Evolutionary conservation across 2,329 filamentous ascomycete species (phyloP), one percentile per base, ranked within the genome.

Genomic region (Sporothrix protearum): DNA sequence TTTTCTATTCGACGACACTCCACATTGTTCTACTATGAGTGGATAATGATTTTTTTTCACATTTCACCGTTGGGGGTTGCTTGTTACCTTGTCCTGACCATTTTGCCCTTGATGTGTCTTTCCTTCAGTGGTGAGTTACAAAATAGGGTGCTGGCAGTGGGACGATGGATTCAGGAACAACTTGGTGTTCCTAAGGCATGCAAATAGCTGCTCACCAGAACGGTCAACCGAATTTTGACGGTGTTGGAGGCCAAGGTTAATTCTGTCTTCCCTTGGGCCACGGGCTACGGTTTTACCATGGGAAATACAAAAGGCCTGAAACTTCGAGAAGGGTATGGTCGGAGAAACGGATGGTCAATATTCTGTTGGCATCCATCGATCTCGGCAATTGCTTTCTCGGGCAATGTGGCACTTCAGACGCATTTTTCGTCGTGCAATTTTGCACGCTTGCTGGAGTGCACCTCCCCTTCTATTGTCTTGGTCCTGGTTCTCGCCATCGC

Each of bases 11-110:
- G 36, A 45, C 59, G 36, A 28, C 36, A 22, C 59, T 45, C 42
- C 8, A 33, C 25, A 49, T 66, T 47, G 47, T 6, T 33, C 16
- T n/a, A n/a, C n/a, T n/a, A n/a, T 16, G 63, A 39, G 45, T 36
- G 64, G 28, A 55, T 25, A 30, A 61, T 28, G 49, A 36, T 30
- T 36, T 28, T 7, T 70, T 49, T 39, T n/a, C n/a, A 33, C 59
- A 51, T 61, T 55, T 28, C 42, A 70, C 39, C 45, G 49, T 12
- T 51, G 45, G 3, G 14, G 10, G 45, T 51, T 51, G 45, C 45
- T 49, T 66, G 63, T 30, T 45, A 16, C 42, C 63, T 66, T 66
- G 63, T 66, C 63, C 63, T 66, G 63, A 66, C 63, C 59, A 64
- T 64, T 45, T 42, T 64, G 59, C 59, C 36, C 28, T 45, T 45